Percentiles rank a stretch among this genome's conserved stretches.
These are phyloP conservation scores for Boletus rex-veris DNA, from an alignment of 768 basidiomycete species.

Conservation along the genomic window DNA sequence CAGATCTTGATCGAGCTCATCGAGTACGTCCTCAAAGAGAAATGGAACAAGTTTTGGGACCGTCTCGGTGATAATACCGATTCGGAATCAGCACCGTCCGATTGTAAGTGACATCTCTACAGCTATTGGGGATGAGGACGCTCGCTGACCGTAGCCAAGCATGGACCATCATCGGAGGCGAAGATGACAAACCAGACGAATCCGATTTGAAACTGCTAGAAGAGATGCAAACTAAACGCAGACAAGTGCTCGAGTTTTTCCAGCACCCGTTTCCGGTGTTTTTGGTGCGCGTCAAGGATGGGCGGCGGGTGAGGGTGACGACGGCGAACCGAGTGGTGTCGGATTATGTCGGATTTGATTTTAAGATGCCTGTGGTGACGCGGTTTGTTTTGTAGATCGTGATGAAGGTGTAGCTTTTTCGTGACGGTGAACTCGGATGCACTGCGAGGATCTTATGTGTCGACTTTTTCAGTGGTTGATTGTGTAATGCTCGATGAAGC, in stretches of 20 bases:
- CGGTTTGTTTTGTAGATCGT: slow-evolving; percentile 11
- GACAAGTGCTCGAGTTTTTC: slow-evolving; percentile 16
- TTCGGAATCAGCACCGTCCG: neutral
- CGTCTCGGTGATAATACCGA: neutral
- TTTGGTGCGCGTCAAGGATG: slow-evolving; percentile 13
- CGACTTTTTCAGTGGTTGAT: too few relatives aligned
- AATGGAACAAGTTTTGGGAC: neutral
- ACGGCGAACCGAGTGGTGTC: slow-evolving; percentile 11
- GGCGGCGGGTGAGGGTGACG: slow-evolving; percentile 15
- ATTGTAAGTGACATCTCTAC: neutral
- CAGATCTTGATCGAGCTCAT: slow-evolving; percentile 17
- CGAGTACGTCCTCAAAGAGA: slow-evolving; percentile 8
- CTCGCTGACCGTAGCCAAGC: neutral
- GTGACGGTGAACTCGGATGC: too few relatives aligned
- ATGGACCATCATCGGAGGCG: neutral
- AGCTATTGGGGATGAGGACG: neutral
- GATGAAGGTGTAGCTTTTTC: too few relatives aligned
- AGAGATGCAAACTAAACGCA: slow-evolving; percentile 16
- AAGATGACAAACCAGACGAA: neutral
- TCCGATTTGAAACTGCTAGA: slow-evolving; percentile 6
- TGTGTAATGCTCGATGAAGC: too few relatives aligned
- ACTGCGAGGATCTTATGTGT: too few relatives aligned
- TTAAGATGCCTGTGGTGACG: slow-evolving; percentile 15
- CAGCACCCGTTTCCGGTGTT: slow-evolving; percentile 14
- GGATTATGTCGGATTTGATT: slow-evolving; percentile 14